These are phyloP conservation scores for Cystofilobasidium capitatum DNA, from an alignment of 768 basidiomycete genomes.

Conservation along the genomic window DNA sequence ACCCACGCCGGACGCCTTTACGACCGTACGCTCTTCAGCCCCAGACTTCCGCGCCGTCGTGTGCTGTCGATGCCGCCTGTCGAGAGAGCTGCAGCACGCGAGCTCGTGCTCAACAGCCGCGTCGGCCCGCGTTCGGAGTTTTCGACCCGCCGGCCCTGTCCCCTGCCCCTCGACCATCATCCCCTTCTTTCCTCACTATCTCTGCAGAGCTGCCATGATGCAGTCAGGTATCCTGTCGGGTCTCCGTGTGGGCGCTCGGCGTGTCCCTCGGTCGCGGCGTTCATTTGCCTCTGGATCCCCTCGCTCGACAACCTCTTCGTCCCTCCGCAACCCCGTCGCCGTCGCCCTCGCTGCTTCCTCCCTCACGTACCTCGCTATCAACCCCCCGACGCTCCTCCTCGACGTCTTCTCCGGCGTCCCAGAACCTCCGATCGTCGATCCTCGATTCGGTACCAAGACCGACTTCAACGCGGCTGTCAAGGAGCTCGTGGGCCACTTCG, in stretches of 20 bases:
- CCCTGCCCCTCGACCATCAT: too few species aligned
- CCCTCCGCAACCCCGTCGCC: neutral
- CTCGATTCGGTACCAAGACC: conserved; percentile 42
- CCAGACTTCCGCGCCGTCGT: too few species aligned
- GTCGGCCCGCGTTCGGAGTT: too few species aligned
- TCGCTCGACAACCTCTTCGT: neutral
- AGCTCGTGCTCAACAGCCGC: too few species aligned
- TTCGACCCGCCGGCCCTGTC: too few species aligned
- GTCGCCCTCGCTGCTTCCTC: conserved; percentile 12
- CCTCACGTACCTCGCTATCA: conserved; percentile 9
- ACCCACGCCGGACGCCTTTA: too few species aligned
- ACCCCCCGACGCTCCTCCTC: conserved; percentile 18
- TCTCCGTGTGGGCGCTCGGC: neutral
- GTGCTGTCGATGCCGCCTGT: too few species aligned
- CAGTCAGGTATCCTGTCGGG: neutral
- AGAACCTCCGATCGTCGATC: conserved; percentile 22
- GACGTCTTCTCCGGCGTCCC: conserved; percentile 22
- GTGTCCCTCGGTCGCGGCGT: neutral
- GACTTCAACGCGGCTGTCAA: conserved; percentile 51
- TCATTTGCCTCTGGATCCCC: neutral
- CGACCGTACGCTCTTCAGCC: too few species aligned
- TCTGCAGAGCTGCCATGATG: too few species aligned
- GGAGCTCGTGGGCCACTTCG: conserved; percentile 48
- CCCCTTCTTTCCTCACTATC: too few species aligned
- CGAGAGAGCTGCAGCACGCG: too few species aligned